Base-by-base conservation (phyloP, 768 basidiomycete genomes). In the Xerocomellus intermedius region DNA sequence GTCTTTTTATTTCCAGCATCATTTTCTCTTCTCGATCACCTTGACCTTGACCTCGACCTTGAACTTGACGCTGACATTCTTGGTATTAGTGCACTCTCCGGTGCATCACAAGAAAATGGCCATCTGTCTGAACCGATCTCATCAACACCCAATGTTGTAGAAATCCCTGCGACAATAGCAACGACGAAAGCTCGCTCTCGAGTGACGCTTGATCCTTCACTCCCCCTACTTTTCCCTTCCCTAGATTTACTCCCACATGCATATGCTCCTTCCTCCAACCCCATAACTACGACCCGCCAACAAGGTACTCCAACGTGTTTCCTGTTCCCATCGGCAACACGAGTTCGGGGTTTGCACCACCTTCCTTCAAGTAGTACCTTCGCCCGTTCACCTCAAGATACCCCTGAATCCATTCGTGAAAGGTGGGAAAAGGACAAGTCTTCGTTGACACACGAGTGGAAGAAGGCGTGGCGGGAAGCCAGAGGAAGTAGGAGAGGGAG, bases 21-120 rank as follows among this genome's bases (percentile, higher is more conserved):
- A 19, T 92, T 92, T 70, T 91, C 91, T 12, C 75, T 92, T n/a
- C 75, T 91, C 5, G 80, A 79, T 0, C 84, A 91, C 57, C 80
- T 92, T 35, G 84, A 89, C 52, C 80, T 91, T 30, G 84, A 89
- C 46, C 75, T 91, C 21, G 89, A 91, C 56, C 74, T 85, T 32
- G 87, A 87, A 45, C 73, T 88, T 16, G 86, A 88, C 48, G 79
- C 82, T n/a, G 82, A 83, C 36, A 53, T 80, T 28, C 62, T 69
- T 41, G 68, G 67, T 19, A 50, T 61, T 21, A 42, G 48, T 26
- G 59, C 64, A 37, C 70, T 61, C 4, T 36, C 62, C 0, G 50
- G 51, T 42, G 39, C 47, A 55, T 26, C 42, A 8, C 54, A 48
- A 21, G 44, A 47, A 9, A 44, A 55, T 24, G 28, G 10, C 8